These are phyloP conservation scores for Sugiyamaella castrensis DNA, from an alignment of 1,139 yeast genomes.

Conservation along the genomic window DNA sequence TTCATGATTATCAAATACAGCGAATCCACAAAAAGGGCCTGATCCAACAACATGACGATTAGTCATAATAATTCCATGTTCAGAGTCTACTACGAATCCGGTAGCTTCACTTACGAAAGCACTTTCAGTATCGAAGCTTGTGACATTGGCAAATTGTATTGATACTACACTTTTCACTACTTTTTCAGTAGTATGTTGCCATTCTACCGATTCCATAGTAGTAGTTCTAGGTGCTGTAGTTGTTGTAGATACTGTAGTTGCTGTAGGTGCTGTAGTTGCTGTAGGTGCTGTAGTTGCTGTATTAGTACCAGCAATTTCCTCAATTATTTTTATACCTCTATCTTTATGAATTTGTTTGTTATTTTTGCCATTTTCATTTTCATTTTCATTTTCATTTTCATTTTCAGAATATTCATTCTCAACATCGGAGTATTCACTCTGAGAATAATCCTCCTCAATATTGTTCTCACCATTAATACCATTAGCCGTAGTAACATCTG, in stretches of 20 bases:
- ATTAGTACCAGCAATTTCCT: not conserved
- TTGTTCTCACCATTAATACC: not conserved
- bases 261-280: not conserved
- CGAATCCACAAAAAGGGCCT: conserved; percentile 89
- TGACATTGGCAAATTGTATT: conserved; percentile 83
- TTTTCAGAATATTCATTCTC: conserved; percentile 2
- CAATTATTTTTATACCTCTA: conserved; percentile 2
- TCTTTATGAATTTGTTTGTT: conserved; percentile 4
- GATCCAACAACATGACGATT: conserved; percentile 95
- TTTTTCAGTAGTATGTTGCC: conserved; percentile 80
- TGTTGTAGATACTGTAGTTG: conserved; percentile 4
- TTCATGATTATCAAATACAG: conserved; percentile 91
- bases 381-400: not conserved
- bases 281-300: no score
- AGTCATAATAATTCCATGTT: conserved; percentile 77
- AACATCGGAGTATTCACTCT: not conserved
- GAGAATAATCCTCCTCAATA: not conserved
- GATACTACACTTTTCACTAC: conserved; percentile 88
- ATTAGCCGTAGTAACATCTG: conserved; percentile 5
- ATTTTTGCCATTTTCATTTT: not conserved
- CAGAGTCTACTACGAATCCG: conserved; percentile 89
- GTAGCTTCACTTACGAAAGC: conserved; percentile 87
- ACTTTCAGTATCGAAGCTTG: conserved; percentile 80
- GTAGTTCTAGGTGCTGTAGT: conserved; percentile 2
- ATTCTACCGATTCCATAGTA: conserved; percentile 38